Evolutionary conservation across 2,329 filamentous ascomycete genomes (phyloP), one percentile per base, ranked within the genome.

Genomic region (Verticillium nubilum): DNA sequence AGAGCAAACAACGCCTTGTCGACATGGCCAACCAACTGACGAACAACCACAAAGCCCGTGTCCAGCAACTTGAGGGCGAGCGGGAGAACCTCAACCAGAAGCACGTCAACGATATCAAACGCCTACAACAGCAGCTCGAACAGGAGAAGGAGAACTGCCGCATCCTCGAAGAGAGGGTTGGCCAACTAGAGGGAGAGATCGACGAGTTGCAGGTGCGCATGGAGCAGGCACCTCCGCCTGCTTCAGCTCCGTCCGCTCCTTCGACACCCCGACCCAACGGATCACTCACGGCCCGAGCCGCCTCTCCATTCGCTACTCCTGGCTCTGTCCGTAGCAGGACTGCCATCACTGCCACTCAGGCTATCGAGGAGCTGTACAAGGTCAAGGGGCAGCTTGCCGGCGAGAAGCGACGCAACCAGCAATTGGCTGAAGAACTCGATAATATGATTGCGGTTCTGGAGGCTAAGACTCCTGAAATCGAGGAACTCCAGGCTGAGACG

Each of bases 401-500:
- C 3, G 90, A 96, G 72, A 87, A 88, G 69, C 84, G 90, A 60
- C 85, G 87, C 25, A 92, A 86, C 66, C 86, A 90, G 63, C 86
- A 91, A 69, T 84, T 97, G 12, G 84, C 85, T 19, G 83, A 86
- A 37, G 86, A 94, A 52, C 79, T 98, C 52, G 91, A 97, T 64
- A 90, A 95, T 61, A 91, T 97, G 78, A 85, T 97, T 60, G 83
- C 87, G 37, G 89, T 93, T 60, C 76, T 98, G 37, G 93, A 99
- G 72, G 88, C 88, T 26, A 93, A 91, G 71, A 87, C 89, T 27
- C 95, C 95, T 0, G 92, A 97, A 68, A 85, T 97, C 29, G 88
- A 96, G 62, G 93, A 98, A 66, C 78, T 96, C 19, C 87, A 90
- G 54, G 83, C 86, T 15, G 93, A 98, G 67, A 88, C 93, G 63